Percentiles rank a stretch among this genome's conserved stretches.
Evolutionary conservation across 768 basidiomycete genomes (phyloP).

Genomic region (Filobasidium floriforme): DNA sequence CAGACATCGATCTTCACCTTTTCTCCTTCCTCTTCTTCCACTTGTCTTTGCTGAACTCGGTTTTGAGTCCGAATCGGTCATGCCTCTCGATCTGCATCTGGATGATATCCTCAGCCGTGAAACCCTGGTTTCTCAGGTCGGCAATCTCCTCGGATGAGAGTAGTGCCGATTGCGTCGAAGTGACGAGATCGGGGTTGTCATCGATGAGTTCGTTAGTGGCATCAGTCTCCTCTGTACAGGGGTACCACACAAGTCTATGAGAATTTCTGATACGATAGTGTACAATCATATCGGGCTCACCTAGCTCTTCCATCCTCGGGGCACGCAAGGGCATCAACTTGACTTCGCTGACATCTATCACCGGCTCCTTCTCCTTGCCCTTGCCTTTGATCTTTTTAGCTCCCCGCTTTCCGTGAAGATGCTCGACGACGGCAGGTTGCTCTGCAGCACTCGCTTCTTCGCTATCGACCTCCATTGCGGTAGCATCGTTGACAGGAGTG

Average conservation of each 20-base stretch:
- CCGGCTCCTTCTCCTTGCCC: slow-evolving; percentile 57
- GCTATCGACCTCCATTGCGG: slow-evolving; percentile 1
- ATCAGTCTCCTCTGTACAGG: slow-evolving; percentile 73
- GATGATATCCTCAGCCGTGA: slow-evolving; percentile 87
- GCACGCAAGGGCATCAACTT: slow-evolving; percentile 49
- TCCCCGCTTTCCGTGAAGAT: slow-evolving; percentile 11
- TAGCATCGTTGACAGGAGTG: slow-evolving; percentile 16
- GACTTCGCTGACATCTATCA: slow-evolving; percentile 29
- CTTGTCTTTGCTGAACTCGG: slow-evolving; percentile 97
- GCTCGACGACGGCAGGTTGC: not conserved
- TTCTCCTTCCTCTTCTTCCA: slow-evolving; percentile 94
- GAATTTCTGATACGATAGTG: not conserved
- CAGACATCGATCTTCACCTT: slow-evolving; percentile 56
- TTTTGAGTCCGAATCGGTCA: slow-evolving; percentile 84
- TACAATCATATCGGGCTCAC: slow-evolving; percentile 48
- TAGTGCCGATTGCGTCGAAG: slow-evolving; percentile 59
- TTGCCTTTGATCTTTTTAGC: slow-evolving; percentile 27
- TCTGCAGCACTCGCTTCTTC: not conserved
- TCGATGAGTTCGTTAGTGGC: slow-evolving; percentile 95
- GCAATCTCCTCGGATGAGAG: slow-evolving; percentile 77
- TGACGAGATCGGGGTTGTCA: slow-evolving; percentile 54
- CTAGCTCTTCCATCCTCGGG: slow-evolving; percentile 66
- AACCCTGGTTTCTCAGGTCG: slow-evolving; percentile 69
- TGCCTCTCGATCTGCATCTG: slow-evolving; percentile 88
- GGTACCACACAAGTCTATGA: not conserved